These are phyloP conservation scores for Quercus dentata DNA, from an alignment of 306 rosid species.

Conservation along the genomic window DNA sequence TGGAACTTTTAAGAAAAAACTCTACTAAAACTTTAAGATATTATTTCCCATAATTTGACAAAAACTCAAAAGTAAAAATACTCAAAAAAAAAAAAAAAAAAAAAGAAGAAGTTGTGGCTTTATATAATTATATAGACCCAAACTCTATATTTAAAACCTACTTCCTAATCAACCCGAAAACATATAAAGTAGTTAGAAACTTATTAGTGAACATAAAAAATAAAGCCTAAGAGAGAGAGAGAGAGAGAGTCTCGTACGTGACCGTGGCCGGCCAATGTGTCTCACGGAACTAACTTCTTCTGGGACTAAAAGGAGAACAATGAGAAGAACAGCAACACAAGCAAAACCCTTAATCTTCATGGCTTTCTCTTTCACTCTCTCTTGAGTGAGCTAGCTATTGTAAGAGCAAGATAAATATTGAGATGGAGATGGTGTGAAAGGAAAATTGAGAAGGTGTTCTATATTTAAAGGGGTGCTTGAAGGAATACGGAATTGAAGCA, in stretches of 20 bases:
- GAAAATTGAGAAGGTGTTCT: neutral
- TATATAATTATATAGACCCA: too few species aligned
- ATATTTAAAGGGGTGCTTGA: slow-evolving; percentile 8
- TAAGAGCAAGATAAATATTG: neutral
- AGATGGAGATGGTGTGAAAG: neutral
- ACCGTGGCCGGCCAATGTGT: slow-evolving; percentile 36
- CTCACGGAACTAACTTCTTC: slow-evolving; percentile 37
- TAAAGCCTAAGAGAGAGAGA: neutral
- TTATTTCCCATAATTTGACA: too few species aligned
- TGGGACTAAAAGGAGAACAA: slow-evolving; percentile 39
- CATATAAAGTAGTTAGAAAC: too few species aligned
- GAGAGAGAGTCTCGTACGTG: slow-evolving; percentile 31
- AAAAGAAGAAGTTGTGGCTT: too few species aligned
- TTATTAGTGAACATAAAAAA: too few species aligned
- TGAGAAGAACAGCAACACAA: slow-evolving; percentile 15
- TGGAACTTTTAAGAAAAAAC: too few species aligned
- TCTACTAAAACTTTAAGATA: too few species aligned
- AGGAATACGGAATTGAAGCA: slow-evolving; percentile 46
- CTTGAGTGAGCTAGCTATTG: too few species aligned
- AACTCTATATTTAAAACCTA: too few species aligned
- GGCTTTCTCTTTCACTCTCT: neutral
- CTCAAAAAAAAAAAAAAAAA: too few species aligned
- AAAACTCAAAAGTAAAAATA: too few species aligned
- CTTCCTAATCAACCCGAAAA: too few species aligned
- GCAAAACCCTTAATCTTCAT: slow-evolving; percentile 45